A percentile compares a stretch with the other conserved stretches of the same genome.
Evolutionary conservation across 2,329 filamentous ascomycete species (phyloP).

Genomic region (Sporothrix curviconia): DNA sequence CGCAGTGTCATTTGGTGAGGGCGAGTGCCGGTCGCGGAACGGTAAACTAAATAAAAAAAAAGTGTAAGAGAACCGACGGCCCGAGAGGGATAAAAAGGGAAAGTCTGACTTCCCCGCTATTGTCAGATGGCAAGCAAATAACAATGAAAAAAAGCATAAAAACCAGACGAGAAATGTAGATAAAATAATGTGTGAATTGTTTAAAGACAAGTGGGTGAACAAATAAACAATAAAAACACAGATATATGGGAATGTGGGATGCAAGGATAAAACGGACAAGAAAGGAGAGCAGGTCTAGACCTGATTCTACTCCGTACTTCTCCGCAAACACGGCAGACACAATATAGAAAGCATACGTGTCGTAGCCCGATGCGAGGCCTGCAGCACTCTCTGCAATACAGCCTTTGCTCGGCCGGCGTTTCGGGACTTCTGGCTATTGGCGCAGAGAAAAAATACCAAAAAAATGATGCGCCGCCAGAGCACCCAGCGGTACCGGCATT

Average conservation of each 20-base stretch:
- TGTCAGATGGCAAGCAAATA: not conserved
- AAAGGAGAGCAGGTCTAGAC: not conserved
- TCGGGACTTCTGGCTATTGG: not conserved
- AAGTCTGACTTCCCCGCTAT: not conserved
- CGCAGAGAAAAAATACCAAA: too few species aligned
- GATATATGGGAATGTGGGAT: too few species aligned
- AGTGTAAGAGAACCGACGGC: not conserved
- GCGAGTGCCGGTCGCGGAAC: not conserved
- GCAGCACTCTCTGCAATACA: not conserved
- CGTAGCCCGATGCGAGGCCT: not conserved
- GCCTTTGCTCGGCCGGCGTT: not conserved
- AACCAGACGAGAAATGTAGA: too few species aligned
- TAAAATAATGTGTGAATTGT: too few species aligned
- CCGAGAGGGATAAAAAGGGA: not conserved
- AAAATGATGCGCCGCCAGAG: not conserved
- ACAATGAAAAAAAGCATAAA: conserved; percentile 10
- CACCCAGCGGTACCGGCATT: not conserved
- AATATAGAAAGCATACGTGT: not conserved
- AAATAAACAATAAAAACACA: not conserved
- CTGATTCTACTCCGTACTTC: not conserved
- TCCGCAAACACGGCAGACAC: not conserved
- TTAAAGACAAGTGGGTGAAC: too few species aligned
- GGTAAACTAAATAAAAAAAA: too few species aligned
- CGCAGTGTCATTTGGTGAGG: not conserved
- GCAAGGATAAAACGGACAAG: too few species aligned